phyloP scores from a whole-genome alignment of 2,329 filamentous ascomycete genomes.

The Herpotrichia juniperi region DNA sequence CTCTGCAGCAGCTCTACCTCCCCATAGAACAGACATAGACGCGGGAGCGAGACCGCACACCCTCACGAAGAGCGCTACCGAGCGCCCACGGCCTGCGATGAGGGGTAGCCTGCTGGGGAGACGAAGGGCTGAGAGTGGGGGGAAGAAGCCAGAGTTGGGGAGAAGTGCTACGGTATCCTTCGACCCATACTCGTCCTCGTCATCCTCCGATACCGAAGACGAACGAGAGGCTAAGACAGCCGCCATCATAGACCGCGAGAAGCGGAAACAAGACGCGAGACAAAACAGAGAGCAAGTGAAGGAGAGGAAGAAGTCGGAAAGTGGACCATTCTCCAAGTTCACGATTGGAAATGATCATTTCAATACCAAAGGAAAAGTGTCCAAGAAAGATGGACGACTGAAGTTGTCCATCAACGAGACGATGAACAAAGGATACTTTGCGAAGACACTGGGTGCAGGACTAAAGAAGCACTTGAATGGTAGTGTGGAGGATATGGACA shows the following conservation, averaged over 20 bases:
- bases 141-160: conserved; percentile 17
- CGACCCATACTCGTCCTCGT: conserved; percentile 34
- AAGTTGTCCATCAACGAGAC: conserved; percentile 76
- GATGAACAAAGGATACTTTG: conserved; percentile 71
- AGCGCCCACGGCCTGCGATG: conserved; percentile 32
- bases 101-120: conserved; percentile 28
- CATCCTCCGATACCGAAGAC: conserved; percentile 29
- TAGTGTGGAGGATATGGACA: conserved; percentile 39
- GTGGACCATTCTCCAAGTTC: conserved; percentile 59
- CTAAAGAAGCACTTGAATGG: conserved; percentile 61
- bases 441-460: conserved; percentile 72
- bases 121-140: conserved; percentile 17
- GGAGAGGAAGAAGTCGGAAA: conserved; percentile 9
- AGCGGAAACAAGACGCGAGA: background rate
- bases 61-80: conserved; percentile 32
- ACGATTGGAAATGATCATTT: conserved; percentile 69
- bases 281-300: background rate
- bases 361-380: conserved; percentile 68
- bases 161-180: conserved; percentile 35
- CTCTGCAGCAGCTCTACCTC: background rate
- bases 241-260: conserved; percentile 9
- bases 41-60: conserved; percentile 23
- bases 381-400: conserved; percentile 71
- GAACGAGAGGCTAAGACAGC: background rate
- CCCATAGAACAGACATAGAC: background rate